phyloP scores from a whole-genome alignment of 176 grass and related monocot species.

The Rhynchospora pubera region DNA sequence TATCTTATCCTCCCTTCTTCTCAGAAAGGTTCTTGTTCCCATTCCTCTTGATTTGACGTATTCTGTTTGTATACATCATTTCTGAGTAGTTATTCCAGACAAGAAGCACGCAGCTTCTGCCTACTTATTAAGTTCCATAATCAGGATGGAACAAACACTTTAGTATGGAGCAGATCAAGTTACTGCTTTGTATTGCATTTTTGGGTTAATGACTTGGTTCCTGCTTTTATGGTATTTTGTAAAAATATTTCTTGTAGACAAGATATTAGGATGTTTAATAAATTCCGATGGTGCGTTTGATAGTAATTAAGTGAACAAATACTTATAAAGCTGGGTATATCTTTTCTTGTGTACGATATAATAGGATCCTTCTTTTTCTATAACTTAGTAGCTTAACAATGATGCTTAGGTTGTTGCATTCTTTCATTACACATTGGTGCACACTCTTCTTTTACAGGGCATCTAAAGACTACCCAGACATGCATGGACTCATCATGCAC shows the following conservation, averaged over 20 bases:
- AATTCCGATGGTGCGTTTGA: not conserved
- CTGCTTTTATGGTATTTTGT: not conserved
- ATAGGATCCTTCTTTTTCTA: not conserved
- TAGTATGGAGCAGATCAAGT: no score
- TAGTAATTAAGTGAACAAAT: not conserved
- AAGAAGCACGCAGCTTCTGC: no score
- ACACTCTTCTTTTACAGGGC: slow-evolving; percentile 48
- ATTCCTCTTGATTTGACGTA: no score
- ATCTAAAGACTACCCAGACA: slow-evolving; percentile 84
- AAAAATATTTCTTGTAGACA: not conserved
- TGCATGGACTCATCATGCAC: slow-evolving; percentile 88
- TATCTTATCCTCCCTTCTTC: no score
- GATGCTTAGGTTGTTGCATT: not conserved
- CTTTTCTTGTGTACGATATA: not conserved
- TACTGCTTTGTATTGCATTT: no score
- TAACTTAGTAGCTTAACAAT: not conserved
- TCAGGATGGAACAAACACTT: no score
- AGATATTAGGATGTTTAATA: not conserved
- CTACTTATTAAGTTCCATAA: no score
- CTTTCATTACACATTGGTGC: slow-evolving; percentile 8
- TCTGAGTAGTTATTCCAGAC: not conserved
- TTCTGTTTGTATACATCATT: no score
- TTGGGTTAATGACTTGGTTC: no score
- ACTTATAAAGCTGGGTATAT: not conserved
- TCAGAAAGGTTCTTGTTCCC: no score